Conservation (phyloP, 768 basidiomycete species). For the Cubamyces lactineus region DNA sequence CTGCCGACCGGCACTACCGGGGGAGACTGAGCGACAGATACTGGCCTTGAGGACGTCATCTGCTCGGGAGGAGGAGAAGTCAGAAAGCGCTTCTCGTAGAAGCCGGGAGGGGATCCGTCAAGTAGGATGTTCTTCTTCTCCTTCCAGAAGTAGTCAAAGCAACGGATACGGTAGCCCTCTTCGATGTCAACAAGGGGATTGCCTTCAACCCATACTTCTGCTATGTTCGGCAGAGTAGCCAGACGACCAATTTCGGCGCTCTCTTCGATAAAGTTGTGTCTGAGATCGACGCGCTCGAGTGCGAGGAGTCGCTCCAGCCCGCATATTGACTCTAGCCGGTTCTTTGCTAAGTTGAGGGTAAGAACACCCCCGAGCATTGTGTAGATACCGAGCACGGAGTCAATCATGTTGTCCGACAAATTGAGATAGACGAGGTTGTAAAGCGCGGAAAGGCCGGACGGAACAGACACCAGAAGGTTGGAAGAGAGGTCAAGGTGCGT, state of each 20-base stretch:
- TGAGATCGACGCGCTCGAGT: slow-evolving; percentile 84
- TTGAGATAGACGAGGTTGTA: slow-evolving; percentile 89
- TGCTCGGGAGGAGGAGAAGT: slow-evolving; percentile 52
- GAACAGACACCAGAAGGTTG: slow-evolving; percentile 89
- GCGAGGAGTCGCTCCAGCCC: slow-evolving; percentile 89
- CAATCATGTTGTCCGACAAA: slow-evolving; percentile 97
- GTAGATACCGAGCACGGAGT: slow-evolving; percentile 90
- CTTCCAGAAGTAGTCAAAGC: slow-evolving; percentile 83
- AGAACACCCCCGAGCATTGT: slow-evolving; percentile 77
- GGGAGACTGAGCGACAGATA: slow-evolving; percentile 58
- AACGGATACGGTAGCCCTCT: slow-evolving; percentile 71
- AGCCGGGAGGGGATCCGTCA: slow-evolving; percentile 72
- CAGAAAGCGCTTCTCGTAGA: slow-evolving; percentile 70
- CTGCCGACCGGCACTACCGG: slow-evolving; percentile 61
- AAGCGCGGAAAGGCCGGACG: slow-evolving; percentile 71
- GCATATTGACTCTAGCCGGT: slow-evolving; percentile 93
- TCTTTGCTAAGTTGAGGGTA: slow-evolving; percentile 78
- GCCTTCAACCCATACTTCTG: slow-evolving; percentile 81
- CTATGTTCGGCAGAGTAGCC: slow-evolving; percentile 75
- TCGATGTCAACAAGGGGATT: slow-evolving; percentile 79
- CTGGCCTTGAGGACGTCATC: slow-evolving; percentile 51
- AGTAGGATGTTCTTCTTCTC: slow-evolving; percentile 81
- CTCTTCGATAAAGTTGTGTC: slow-evolving; percentile 80
- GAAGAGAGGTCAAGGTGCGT: slow-evolving; percentile 88
- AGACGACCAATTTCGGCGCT: slow-evolving; percentile 84